Evolutionary conservation across 2,329 filamentous ascomycete genomes (phyloP), one percentile per base, ranked within the genome.

Genomic region (Fusarium bulbicola): DNA sequence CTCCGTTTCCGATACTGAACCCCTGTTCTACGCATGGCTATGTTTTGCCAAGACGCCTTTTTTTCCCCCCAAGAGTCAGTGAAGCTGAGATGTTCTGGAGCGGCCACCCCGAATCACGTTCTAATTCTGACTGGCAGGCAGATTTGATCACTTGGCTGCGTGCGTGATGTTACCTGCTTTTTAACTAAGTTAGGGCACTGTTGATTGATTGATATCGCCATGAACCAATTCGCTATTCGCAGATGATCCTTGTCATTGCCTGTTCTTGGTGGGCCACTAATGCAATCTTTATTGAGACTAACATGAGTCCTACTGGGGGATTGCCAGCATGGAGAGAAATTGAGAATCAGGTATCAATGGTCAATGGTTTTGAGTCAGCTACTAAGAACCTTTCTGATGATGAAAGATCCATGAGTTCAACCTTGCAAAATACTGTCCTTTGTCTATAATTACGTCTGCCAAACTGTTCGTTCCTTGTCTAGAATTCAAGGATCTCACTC

Each of bases 71-170:
- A 43, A 53, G 40, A 49, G 30, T 45, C 21, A 32, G 30, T n/a
- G 52, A 59, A 53, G 34, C 32, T 52, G 45, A 65, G 56, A 43
- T 59, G 50, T 37, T 63, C 47, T 64, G 36, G 58, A 58, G 42
- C 59, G 66, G 63, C 49, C 58, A 71, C 32, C n/a, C 66, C 70
- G 65, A 73, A 73, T 71, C 70, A 74, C 62, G 61, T 63, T 71
- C 20, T 36, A 34, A 58, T 63, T 67, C 36, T 39, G 49, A 60
- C 54, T 54, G 47, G 30, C 9, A 52, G 30, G 40, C 32, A 70
- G 63, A 49, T 45, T 59, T 67, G 70, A 71, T 73, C 70, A 70
- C 60, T 73, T 70, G 60, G 66, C 66, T 34, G 46, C 45, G 60
- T 70, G 70, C 69, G 46, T 73, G 70, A 57, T 69, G 47, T 64